Evolutionary conservation across 2,329 filamentous ascomycete species (phyloP), one percentile per base, ranked within the genome.

Genomic region (Dothistroma septosporum): DNA sequence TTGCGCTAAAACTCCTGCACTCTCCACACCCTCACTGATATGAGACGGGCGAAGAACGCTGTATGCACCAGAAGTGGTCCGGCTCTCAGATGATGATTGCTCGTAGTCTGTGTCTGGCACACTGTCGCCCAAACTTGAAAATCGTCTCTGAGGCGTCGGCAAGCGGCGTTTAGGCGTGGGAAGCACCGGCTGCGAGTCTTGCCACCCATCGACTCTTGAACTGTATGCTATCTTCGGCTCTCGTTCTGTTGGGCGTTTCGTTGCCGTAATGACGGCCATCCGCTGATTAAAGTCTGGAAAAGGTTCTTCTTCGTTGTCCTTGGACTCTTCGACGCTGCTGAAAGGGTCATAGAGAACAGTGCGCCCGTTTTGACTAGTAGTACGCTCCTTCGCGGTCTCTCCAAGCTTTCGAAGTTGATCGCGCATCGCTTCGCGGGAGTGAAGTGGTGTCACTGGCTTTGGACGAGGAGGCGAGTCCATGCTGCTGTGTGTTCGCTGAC

Each of bases 331-430:
- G n/a, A 44, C 14, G 16, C 4, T n/a, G 10, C 63, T 68, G 21
- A 74, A 68, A 4, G 73, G 70, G 54, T 75, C 70, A 49, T 71
- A 66, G 19, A 72, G 65, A 19, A 75, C 72, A 16, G 66, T 69
- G 16, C 73, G 67, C 44, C 60, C 28, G 35, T 63, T 63, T n/a
- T 69, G 69, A 58, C 69, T 72, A 31, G 62, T 53, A 33, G 62
- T 70, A 24, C 66, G 69, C 58, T 67, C 68, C 46, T 66, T 68
- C 3, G 68, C 66, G 54, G 63, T 67, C 37, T 71, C 64, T 44
- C 67, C 64, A 21, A 74, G 62, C 60, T 72, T 70, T 35, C 63
- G 60, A 24, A 74, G 58, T 28, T 70, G 67, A 21, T 70, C 70
- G 46, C 66, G 67, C 52, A 71, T 60, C 11, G 68, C 69, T 44